Evolutionary conservation across 768 basidiomycete genomes (phyloP).

Genomic region (Hericium alpestre): DNA sequence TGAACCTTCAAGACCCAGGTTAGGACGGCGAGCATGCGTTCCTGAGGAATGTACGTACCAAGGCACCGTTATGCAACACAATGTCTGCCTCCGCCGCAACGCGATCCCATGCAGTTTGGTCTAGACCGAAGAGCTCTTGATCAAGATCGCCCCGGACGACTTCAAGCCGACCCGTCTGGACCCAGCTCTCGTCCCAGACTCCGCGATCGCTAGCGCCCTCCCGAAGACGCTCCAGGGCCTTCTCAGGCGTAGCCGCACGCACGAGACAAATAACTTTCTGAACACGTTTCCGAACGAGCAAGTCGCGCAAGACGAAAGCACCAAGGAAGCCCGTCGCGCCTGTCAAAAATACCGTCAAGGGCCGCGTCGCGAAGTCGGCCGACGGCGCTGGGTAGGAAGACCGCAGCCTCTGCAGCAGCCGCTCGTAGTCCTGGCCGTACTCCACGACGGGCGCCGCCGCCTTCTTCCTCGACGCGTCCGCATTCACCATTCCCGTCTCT

Average conservation of each 20-base stretch:
- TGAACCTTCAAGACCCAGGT: slow-evolving; percentile 53
- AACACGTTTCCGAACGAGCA: slow-evolving; percentile 58
- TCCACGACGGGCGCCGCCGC: background rate
- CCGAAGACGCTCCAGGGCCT: slow-evolving; percentile 59
- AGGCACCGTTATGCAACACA: slow-evolving; percentile 91
- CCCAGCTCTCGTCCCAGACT: slow-evolving; percentile 86
- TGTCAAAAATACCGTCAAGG: slow-evolving; percentile 82
- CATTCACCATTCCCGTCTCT: too few species aligned
- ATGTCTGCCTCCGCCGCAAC: slow-evolving; percentile 68
- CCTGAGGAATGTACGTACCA: slow-evolving; percentile 41
- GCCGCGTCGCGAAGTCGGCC: slow-evolving; percentile 38
- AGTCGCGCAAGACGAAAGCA: slow-evolving; percentile 77
- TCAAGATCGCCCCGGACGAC: slow-evolving; percentile 81
- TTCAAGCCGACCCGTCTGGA: slow-evolving; percentile 52
- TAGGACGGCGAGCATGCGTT: too few species aligned
- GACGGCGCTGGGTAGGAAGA: slow-evolving; percentile 53
- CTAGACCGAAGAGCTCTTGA: slow-evolving; percentile 63
- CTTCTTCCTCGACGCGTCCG: too few species aligned
- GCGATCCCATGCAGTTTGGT: slow-evolving; percentile 49
- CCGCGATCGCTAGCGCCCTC: slow-evolving; percentile 68
- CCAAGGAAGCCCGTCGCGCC: slow-evolving; percentile 97
- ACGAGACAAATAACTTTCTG: slow-evolving; percentile 89
- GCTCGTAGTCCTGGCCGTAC: slow-evolving; percentile 65
- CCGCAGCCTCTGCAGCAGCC: slow-evolving; percentile 47
- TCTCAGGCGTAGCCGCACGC: slow-evolving; percentile 51